These are phyloP conservation scores for Neocucurbitaria cava DNA, from an alignment of 2,329 filamentous ascomycete genomes.

Conservation along the genomic window DNA sequence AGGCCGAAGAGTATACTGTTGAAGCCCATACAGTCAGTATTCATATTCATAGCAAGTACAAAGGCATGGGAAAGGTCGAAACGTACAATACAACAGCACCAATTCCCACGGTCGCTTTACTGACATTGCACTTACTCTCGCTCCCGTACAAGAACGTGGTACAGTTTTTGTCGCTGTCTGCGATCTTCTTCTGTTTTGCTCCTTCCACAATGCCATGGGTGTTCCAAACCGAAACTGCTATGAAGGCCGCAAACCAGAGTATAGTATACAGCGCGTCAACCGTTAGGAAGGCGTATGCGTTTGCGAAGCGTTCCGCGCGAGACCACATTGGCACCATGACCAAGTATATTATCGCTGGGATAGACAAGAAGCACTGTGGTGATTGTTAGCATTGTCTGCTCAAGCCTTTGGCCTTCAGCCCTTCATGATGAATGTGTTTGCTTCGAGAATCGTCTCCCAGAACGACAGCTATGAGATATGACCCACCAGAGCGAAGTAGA, in stretches of 20 bases:
- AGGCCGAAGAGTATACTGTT: constrained; percentile 60
- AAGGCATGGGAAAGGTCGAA: not conserved
- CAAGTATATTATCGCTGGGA: constrained; percentile 66
- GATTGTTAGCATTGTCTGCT: constrained; percentile 22
- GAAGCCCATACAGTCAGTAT: not conserved
- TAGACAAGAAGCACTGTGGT: constrained; percentile 64
- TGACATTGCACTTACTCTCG: constrained; percentile 63
- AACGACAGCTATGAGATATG: not conserved
- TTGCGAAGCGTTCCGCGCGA: constrained; percentile 64
- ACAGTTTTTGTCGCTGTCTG: constrained; percentile 57
- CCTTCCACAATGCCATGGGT: constrained; percentile 61
- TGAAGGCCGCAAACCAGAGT: constrained; percentile 67
- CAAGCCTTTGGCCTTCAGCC: not conserved
- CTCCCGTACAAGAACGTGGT: constrained; percentile 63
- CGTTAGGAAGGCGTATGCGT: constrained; percentile 65
- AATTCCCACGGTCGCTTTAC: constrained; percentile 62
- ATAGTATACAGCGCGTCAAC: constrained; percentile 61
- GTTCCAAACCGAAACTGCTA: constrained; percentile 64
- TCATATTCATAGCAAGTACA: not conserved
- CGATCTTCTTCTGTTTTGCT: constrained; percentile 49
- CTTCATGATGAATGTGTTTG: too few species aligned
- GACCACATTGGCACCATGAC: constrained; percentile 67
- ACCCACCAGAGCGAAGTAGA: constrained; percentile 65
- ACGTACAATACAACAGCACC: constrained; percentile 65
- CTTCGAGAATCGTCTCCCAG: not conserved